A percentile compares a stretch with the other conserved stretches of the same genome.
phyloP scores from a whole-genome alignment of 805 yeast genomes.

The Teunomyces stri region DNA sequence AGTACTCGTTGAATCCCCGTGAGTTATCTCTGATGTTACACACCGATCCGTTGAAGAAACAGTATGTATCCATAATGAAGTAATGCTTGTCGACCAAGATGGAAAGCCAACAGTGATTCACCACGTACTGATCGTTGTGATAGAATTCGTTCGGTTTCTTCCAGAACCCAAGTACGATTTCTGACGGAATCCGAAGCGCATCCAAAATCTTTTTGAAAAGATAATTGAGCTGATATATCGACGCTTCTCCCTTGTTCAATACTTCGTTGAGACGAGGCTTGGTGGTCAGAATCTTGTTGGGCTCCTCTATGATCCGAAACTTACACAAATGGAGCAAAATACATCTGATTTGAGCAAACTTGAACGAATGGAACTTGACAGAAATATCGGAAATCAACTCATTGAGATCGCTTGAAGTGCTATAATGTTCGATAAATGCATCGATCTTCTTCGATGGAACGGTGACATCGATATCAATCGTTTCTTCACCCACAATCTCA shows the following conservation, averaged over 20 bases:
- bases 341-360: conserved; percentile 57
- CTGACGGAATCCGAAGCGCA: conserved; percentile 68
- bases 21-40: conserved; percentile 28
- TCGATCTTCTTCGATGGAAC: conserved; percentile 24
- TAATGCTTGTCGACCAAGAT: conserved; percentile 73
- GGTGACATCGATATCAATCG: conserved; percentile 10
- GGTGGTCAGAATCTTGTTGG: conserved; percentile 32
- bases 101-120: conserved; percentile 89
- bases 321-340: conserved; percentile 67
- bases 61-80: conserved; percentile 67
- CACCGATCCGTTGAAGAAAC: conserved; percentile 25
- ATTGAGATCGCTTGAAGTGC: conserved; percentile 30
- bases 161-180: conserved; percentile 77
- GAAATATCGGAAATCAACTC: conserved; percentile 42
- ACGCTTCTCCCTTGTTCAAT: conserved; percentile 51
- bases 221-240: conserved; percentile 71
- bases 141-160: conserved; percentile 69
- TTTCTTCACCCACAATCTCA: conserved; percentile 24
- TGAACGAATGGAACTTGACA: conserved; percentile 34
- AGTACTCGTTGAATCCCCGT: conserved; percentile 49
- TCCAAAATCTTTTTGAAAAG: conserved; percentile 71
- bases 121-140: conserved; percentile 48
- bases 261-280: conserved; percentile 44
- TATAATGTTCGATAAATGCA: conserved; percentile 31
- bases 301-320: conserved; percentile 46